Base-by-base conservation (phyloP, 768 basidiomycete species). In the Tephrocybe sp. region DNA sequence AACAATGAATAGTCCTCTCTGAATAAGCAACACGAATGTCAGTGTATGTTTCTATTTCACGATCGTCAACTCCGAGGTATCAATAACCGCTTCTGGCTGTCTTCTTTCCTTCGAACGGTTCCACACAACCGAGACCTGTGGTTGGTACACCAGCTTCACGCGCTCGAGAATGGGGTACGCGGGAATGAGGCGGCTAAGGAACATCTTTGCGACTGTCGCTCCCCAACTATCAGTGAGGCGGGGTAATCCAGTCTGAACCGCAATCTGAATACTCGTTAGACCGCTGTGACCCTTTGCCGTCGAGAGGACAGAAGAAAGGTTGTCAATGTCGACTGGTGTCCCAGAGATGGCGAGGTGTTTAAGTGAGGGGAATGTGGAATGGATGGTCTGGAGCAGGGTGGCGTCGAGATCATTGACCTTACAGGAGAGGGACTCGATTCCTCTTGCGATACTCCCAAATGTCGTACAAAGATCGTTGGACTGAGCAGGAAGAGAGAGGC, bases 331-430 rank as follows among this genome's bases (percentile, higher is more conserved):
- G n/a, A 60, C 44, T 2, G 54, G 52, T 11, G 41, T 39, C 14
- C 59, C 56, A 6, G 59, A 55, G 39, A 60, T 52, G 45, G 54
- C 17, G 23, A 60, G 49, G 26, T 60, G 51, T 20, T 53, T 53
- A 19, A 60, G 56, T 5, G 54, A 47, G 14, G 56, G 59, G 41
- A 58, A 52, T 20, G 46, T 17, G 12, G 20, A 46, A 36, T 60
- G 59, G 14, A 60, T 58, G n/a, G 54, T 51, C 33, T 39, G 23
- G 16, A 60, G 43, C 13, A 60, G 51, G 5, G 30, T 22, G 16
- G 41, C 46, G 23, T 58, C 51, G 0, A 60, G 34, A 39, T 41
- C 32, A 35, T 56, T 33, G 6, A 60, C 41, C 20, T 45, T 55
- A 47, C 56, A 60, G 11, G 54, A 39, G 50, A 60, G 50, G 12